Percentiles rank a stretch among this genome's conserved stretches.
These are phyloP conservation scores for Paecilomyces sp. DNA, from an alignment of 2,329 filamentous ascomycete genomes.

Conservation along the genomic window DNA sequence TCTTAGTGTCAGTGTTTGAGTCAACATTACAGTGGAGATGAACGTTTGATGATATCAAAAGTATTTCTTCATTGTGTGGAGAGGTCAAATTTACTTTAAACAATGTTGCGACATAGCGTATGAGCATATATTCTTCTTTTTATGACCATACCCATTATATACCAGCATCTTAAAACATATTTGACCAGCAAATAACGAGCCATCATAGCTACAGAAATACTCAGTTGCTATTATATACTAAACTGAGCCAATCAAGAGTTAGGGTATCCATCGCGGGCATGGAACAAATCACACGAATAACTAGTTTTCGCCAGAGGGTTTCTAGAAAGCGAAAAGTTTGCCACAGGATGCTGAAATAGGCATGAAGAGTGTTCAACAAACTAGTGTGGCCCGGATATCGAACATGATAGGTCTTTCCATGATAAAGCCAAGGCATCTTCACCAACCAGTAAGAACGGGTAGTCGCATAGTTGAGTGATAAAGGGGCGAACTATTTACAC, in stretches of 20 bases:
- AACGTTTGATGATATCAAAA: not conserved
- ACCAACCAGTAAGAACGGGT: not conserved
- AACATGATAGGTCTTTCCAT: not conserved
- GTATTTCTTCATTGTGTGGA: not conserved
- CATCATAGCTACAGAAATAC: no score
- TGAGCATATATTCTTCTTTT: not conserved
- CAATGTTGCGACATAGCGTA: not conserved
- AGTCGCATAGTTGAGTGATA: not conserved
- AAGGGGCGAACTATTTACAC: not conserved
- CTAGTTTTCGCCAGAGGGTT: no score
- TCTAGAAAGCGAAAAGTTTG: no score
- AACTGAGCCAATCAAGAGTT: no score
- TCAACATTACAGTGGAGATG: not conserved
- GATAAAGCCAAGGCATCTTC: not conserved
- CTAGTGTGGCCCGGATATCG: not conserved
- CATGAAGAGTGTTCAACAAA: not conserved
- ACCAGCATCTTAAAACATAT: no score
- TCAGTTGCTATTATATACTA: no score
- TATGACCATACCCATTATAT: not conserved
- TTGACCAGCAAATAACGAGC: no score
- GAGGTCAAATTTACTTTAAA: not conserved
- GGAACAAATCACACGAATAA: no score
- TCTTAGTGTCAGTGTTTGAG: conserved; percentile 21
- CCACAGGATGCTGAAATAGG: not conserved
- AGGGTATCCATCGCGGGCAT: no score